Evolutionary conservation across 2,329 filamentous ascomycete genomes (phyloP), one percentile per base, ranked within the genome.

Genomic region (Lachnellula arida): DNA sequence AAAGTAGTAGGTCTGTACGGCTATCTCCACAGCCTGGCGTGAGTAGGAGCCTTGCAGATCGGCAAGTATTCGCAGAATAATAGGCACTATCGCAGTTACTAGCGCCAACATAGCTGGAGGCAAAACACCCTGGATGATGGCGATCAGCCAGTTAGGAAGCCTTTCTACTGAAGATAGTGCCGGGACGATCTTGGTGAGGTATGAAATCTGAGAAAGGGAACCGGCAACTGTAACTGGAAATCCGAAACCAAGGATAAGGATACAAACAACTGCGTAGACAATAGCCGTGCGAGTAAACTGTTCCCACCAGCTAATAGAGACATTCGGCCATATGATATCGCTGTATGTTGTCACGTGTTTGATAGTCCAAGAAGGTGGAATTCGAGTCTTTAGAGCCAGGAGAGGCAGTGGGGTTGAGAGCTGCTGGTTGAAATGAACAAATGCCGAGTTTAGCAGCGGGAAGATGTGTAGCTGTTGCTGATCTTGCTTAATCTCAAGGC

Each of bases 391-490:
- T 12, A 59, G 40, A 12, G 48, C 56, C n/a, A 61, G 92, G 79
- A 47, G 89, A 86, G 92, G 92, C 39, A 60, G 58, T 40, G 14
- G 22, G 14, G 37, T 48, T 3, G 91, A 91, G 1, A 96, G 88
- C 69, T 96, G 91, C 66, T 96, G 87, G 68, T 97, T 96, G 78
- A 97, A 97, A 68, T 97, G 92, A 59, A 97, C 89, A 65, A 97
- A 97, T 0, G 92, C 92, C 0, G 91, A 96, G 67, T 88, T 95
- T 89, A 95, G 92, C 44, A 90, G 74, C 0, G 91, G 91, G 59
- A 89, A 97, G 3, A 87, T 84, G 62, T 96, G 90, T 0, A 87
- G 86, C 51, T 93, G 78, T 50, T 85, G 79, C 69, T 97, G 91
- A 63, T 97, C 92, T 44, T 85, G 76, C 64, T 96, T 90, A 50